phyloP scores from a whole-genome alignment of 1,139 yeast species.

The Pichia sp. region DNA sequence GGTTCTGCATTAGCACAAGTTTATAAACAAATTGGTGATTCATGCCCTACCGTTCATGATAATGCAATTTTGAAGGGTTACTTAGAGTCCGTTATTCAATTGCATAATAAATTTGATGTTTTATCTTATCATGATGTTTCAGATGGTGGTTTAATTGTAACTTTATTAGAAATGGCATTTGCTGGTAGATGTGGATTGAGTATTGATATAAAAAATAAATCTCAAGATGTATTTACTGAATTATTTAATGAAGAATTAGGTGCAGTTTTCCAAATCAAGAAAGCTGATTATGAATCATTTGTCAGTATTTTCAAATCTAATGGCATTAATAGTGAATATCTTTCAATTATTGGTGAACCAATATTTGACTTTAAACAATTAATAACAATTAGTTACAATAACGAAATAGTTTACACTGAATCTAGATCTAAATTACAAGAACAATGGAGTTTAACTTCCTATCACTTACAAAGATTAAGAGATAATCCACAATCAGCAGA shows the following conservation, averaged over 20 bases:
- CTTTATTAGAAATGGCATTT: slow-evolving; percentile 93
- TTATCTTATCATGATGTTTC: slow-evolving; percentile 94
- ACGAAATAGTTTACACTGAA: slow-evolving; percentile 40
- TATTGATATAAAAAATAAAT: slow-evolving; percentile 29
- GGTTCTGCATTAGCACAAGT: slow-evolving; percentile 96
- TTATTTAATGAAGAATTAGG: slow-evolving; percentile 94
- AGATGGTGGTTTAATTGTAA: slow-evolving; percentile 91
- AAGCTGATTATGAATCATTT: slow-evolving; percentile 49
- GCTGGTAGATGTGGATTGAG: slow-evolving; percentile 86
- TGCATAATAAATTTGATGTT: slow-evolving; percentile 66
- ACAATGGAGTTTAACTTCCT: slow-evolving; percentile 85
- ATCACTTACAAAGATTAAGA: slow-evolving; percentile 83
- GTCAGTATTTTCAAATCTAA: slow-evolving; percentile 45
- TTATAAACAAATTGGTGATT: slow-evolving; percentile 76
- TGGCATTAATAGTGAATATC: slow-evolving; percentile 51
- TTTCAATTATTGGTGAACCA: slow-evolving; percentile 66
- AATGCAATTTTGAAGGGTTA: slow-evolving; percentile 57
- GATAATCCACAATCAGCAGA: slow-evolving; percentile 90
- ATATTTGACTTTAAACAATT: slow-evolving; percentile 45
- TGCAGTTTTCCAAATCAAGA: slow-evolving; percentile 84
- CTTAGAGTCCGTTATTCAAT: slow-evolving; percentile 57
- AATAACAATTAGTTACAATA: slow-evolving; percentile 44
- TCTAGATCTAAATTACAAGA: slow-evolving; percentile 72
- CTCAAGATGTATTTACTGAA: slow-evolving; percentile 40
- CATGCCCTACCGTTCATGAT: slow-evolving; percentile 79